phyloP scores from a whole-genome alignment of 129 eudicot species.

The Cynara cardunculus region DNA sequence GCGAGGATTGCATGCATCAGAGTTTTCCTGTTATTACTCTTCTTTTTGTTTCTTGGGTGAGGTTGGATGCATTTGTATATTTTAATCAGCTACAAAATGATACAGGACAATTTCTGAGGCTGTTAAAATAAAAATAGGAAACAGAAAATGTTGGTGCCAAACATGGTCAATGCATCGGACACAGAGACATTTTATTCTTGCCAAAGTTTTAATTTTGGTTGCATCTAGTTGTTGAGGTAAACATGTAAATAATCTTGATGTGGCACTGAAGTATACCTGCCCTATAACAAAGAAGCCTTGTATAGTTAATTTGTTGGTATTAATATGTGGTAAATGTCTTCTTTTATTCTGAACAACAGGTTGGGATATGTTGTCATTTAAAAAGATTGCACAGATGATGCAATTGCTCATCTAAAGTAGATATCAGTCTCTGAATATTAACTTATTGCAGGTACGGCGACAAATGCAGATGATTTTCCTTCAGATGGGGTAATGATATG shows the following conservation, averaged over 20 bases:
- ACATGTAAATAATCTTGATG: too few species aligned
- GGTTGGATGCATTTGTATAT: neutral
- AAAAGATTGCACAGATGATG: neutral
- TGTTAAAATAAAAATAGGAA: neutral
- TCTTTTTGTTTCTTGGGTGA: neutral
- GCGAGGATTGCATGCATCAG: neutral
- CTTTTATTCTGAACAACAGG: neutral
- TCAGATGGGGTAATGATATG: slow-evolving; percentile 90
- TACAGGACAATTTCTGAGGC: neutral
- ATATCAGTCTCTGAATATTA: slow-evolving; percentile 7
- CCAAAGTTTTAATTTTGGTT: too few species aligned
- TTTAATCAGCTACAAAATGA: neutral
- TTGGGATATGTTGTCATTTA: neutral
- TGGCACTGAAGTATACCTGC: too few species aligned
- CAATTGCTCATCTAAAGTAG: slow-evolving; percentile 11
- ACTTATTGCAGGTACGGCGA: slow-evolving; percentile 54
- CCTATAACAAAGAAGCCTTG: too few species aligned
- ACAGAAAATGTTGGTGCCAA: neutral
- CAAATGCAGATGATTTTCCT: slow-evolving; percentile 88
- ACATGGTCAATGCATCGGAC: neutral
- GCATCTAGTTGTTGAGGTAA: too few species aligned
- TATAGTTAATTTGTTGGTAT: too few species aligned
- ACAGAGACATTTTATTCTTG: too few species aligned
- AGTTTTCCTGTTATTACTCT: neutral
- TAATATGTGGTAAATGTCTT: too few species aligned